phyloP scores from a whole-genome alignment of 148 eudicot species.

The Rhododendron williamsianum region DNA sequence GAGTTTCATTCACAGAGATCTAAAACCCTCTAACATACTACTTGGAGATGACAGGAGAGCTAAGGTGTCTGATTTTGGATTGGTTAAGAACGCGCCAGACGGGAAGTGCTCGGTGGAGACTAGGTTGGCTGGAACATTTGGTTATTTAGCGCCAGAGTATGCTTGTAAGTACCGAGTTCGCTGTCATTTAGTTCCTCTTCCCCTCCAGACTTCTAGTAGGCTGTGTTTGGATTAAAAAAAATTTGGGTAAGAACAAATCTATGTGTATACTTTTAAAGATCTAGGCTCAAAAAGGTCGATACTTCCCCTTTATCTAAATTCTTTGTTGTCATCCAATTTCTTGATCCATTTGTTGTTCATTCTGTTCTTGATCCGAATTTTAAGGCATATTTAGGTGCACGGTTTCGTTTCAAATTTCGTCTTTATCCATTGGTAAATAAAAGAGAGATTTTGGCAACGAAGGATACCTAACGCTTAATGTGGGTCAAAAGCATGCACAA shows the following conservation, averaged over 20 bases:
- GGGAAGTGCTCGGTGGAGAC: constrained; percentile 41
- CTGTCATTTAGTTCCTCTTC: neutral
- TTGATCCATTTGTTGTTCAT: neutral
- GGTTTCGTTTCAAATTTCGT: neutral
- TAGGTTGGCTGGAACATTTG: constrained; percentile 40
- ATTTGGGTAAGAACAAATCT: neutral
- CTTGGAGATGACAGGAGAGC: constrained; percentile 40
- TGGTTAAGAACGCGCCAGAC: constrained; percentile 33
- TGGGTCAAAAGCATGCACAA: neutral
- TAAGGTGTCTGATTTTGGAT: constrained; percentile 41
- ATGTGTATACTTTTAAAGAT: neutral
- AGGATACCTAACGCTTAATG: neutral
- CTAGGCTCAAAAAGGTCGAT: neutral
- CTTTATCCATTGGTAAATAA: neutral
- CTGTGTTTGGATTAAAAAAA: neutral
- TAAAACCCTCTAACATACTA: constrained; percentile 35
- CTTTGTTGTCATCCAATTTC: neutral
- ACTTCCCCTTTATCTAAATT: neutral
- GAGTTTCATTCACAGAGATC: constrained; percentile 44
- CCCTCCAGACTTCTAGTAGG: neutral
- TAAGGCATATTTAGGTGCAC: neutral
- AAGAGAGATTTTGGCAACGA: neutral
- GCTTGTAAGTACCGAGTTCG: constrained; percentile 20
- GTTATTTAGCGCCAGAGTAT: constrained; percentile 42
- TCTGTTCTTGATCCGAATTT: neutral